Percentiles rank a stretch among this genome's conserved stretches.
Conservation (phyloP, 768 basidiomycete species). For the Lepiota venenata region DNA sequence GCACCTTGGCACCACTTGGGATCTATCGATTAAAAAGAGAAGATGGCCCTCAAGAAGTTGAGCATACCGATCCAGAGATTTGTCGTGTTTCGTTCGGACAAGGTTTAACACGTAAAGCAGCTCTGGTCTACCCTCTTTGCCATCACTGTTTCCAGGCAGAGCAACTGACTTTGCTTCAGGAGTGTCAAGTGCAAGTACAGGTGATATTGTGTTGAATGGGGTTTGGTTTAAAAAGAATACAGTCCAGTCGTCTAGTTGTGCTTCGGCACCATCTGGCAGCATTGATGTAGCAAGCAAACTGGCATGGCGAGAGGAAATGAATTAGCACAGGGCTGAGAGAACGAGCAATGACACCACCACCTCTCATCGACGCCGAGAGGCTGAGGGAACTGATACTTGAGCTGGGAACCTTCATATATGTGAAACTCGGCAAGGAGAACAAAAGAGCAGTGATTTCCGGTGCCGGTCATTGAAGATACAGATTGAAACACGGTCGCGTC, state of each 20-base stretch:
- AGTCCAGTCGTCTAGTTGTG: slow-evolving; percentile 95
- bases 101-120: slow-evolving; percentile 87
- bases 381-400: slow-evolving; percentile 95
- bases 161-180: slow-evolving; percentile 35
- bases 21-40: background rate
- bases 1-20: slow-evolving; percentile 84
- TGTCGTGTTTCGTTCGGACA: slow-evolving; percentile 90
- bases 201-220: slow-evolving; percentile 80
- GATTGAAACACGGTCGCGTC: background rate
- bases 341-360: slow-evolving; percentile 41
- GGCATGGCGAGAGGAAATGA: slow-evolving; percentile 14
- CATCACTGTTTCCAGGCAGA: slow-evolving; percentile 26
- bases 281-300: slow-evolving; percentile 95
- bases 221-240: slow-evolving; percentile 98
- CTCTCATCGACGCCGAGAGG: slow-evolving; percentile 93
- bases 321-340: background rate
- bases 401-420: slow-evolving; percentile 89
- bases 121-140: slow-evolving; percentile 36
- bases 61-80: slow-evolving; percentile 68
- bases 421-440: slow-evolving; percentile 98
- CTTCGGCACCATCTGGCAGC: slow-evolving; percentile 97
- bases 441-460: slow-evolving; percentile 83
- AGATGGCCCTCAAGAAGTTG: background rate
- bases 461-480: slow-evolving; percentile 43
- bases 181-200: slow-evolving; percentile 72